Conservation (phyloP, 345 rosid species). For the Bruguiera sexangula region DNA sequence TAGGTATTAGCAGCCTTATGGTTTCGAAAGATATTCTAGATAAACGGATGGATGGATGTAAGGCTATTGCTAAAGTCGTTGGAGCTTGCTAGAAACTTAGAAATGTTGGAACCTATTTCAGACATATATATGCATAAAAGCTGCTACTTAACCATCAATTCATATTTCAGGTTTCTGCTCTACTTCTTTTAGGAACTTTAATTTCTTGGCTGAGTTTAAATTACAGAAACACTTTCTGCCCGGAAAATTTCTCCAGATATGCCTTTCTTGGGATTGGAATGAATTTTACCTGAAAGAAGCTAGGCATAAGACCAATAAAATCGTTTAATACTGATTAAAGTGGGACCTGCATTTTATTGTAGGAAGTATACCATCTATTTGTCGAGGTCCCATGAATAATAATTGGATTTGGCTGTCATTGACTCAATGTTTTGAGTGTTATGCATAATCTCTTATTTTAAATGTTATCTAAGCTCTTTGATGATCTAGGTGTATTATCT, state of each 20-base stretch:
- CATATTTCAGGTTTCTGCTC: background rate
- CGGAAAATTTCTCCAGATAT: no score
- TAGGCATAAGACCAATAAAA: no score
- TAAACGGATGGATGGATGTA: background rate
- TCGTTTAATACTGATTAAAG: no score
- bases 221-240: background rate
- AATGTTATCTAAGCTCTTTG: background rate
- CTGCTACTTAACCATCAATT: background rate
- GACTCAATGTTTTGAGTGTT: background rate
- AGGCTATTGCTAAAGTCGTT: background rate
- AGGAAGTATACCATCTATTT: background rate
- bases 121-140: background rate
- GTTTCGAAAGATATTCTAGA: background rate
- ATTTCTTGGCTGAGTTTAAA: background rate
- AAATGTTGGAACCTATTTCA: constrained; percentile 15
- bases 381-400: background rate
- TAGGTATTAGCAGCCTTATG: background rate
- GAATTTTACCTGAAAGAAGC: no score
- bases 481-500: background rate
- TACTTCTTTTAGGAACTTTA: background rate
- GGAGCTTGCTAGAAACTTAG: background rate
- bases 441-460: background rate
- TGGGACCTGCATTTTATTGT: background rate
- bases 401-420: constrained; percentile 3
- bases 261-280: no score